These are phyloP conservation scores for Tribonema minus DNA, from an alignment of 108 stramenopile genomes.

Conservation along the genomic window DNA sequence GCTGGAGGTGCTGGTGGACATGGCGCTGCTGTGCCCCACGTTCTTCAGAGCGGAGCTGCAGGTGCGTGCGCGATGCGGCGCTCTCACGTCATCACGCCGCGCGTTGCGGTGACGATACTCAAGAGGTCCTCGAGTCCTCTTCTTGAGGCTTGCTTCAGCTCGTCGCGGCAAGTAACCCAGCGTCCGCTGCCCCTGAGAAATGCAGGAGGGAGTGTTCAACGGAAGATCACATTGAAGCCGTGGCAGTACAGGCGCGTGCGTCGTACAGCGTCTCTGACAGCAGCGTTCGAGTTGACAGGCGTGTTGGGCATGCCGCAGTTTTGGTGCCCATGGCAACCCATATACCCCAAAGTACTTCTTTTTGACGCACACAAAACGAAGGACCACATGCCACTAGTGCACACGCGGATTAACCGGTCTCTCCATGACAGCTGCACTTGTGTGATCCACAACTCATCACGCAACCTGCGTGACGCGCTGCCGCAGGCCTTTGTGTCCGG, in stretches of 20 bases:
- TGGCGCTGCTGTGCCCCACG: slow-evolving; percentile 17
- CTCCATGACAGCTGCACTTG: neutral
- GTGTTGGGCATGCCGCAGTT: too few relatives aligned
- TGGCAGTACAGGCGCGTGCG: too few relatives aligned
- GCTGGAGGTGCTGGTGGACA: slow-evolving; percentile 33
- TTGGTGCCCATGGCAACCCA: too few relatives aligned
- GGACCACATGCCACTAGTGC: too few relatives aligned
- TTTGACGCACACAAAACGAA: too few relatives aligned
- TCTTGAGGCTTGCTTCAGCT: neutral
- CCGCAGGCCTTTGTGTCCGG: neutral
- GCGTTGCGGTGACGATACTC: slow-evolving; percentile 18
- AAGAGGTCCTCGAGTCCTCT: neutral
- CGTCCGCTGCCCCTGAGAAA: neutral
- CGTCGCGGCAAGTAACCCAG: neutral
- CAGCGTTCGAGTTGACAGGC: too few relatives aligned
- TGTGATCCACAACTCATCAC: neutral
- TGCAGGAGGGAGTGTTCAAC: neutral
- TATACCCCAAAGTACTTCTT: too few relatives aligned
- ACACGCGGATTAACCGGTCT: too few relatives aligned
- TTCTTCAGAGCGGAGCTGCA: slow-evolving; percentile 12
- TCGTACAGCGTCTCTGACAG: too few relatives aligned
- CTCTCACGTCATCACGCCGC: too few relatives aligned
- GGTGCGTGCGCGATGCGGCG: too few relatives aligned
- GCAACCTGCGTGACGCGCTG: too few relatives aligned
- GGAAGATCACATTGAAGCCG: neutral